Conservation (phyloP, 1,284 basidiomycete species). For the Sanghuangporus sanghuang region DNA sequence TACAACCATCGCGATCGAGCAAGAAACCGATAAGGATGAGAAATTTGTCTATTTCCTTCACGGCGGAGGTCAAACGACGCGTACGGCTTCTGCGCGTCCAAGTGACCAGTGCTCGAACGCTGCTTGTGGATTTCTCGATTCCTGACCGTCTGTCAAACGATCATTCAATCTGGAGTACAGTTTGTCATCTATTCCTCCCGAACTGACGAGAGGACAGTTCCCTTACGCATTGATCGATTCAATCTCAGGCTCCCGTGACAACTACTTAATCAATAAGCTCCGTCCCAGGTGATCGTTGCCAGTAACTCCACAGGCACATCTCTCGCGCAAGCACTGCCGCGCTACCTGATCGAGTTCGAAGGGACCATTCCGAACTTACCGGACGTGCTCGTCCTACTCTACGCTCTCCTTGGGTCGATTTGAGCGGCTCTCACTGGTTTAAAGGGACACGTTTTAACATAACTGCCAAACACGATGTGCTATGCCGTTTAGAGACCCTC, state of each 20-base stretch:
- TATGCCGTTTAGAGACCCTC: no score
- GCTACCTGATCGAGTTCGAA: slow-evolving; percentile 25
- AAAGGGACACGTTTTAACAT: no score
- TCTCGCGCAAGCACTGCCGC: slow-evolving; percentile 36
- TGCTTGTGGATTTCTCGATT: no score
- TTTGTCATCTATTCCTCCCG: slow-evolving; percentile 23
- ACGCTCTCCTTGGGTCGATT: slow-evolving; percentile 59
- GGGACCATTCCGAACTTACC: slow-evolving; percentile 31
- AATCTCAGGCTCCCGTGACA: slow-evolving; percentile 39
- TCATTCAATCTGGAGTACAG: slow-evolving; percentile 32
- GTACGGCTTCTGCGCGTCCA: no score
- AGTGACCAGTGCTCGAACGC: no score
- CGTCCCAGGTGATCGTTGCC: slow-evolving; percentile 41
- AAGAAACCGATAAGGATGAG: no score
- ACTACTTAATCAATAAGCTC: slow-evolving; percentile 35
- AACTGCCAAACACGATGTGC: no score
- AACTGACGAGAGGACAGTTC: slow-evolving; percentile 31
- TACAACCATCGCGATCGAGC: no score
- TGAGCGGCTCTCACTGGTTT: slow-evolving; percentile 33
- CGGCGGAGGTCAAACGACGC: no score
- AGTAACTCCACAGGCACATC: slow-evolving; percentile 56
- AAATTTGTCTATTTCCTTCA: no score
- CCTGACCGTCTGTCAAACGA: slow-evolving; percentile 25
- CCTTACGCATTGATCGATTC: slow-evolving; percentile 45
- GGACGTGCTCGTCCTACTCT: slow-evolving; percentile 44